A percentile compares a stretch with the other conserved stretches of the same genome.
Evolutionary conservation across 768 basidiomycete species (phyloP).

Genomic region (Daedaleopsis sinensis): DNA sequence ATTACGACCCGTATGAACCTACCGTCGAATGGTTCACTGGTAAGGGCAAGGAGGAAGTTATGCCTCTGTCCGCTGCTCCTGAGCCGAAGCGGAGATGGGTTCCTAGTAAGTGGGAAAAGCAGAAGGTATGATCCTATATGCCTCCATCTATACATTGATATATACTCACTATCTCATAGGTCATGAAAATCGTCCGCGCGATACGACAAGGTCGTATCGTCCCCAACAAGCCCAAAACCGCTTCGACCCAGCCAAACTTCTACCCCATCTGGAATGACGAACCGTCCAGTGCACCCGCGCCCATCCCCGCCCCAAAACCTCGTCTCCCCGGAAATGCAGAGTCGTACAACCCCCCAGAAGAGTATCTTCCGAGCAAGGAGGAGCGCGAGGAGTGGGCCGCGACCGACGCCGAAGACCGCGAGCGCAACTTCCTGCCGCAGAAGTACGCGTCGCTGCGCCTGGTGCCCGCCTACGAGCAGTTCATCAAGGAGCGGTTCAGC

Average conservation of each 20-base stretch:
- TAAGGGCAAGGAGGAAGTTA: constrained; percentile 90
- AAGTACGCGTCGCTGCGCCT: constrained; percentile 84
- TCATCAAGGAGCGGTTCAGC: constrained; percentile 92
- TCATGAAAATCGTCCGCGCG: constrained; percentile 99
- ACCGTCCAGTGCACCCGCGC: constrained; percentile 76
- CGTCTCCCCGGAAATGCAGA: constrained; percentile 91
- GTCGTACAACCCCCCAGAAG: constrained; percentile 97
- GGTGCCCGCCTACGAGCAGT: constrained; percentile 89
- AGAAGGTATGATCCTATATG: constrained; percentile 66
- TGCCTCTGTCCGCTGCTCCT: constrained; percentile 89
- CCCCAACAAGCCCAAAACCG: constrained; percentile 84
- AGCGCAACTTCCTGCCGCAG: constrained; percentile 85
- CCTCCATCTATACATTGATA: background rate
- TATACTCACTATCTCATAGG: constrained; percentile 44
- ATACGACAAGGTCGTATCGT: constrained; percentile 95
- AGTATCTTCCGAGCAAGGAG: constrained; percentile 86
- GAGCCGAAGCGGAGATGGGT: constrained; percentile 97
- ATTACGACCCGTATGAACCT: constrained; percentile 91
- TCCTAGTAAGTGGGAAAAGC: constrained; percentile 99
- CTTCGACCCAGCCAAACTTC: constrained; percentile 63
- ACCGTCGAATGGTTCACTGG: constrained; percentile 98
- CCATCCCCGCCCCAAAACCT: constrained; percentile 91
- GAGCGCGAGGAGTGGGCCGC: constrained; percentile 85
- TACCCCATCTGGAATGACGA: constrained; percentile 89
- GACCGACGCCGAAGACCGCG: constrained; percentile 85